Percentiles rank a stretch among this genome's conserved stretches.
Evolutionary conservation across 179 eudicot species (phyloP).

Genomic region (Beta macrorhiza): DNA sequence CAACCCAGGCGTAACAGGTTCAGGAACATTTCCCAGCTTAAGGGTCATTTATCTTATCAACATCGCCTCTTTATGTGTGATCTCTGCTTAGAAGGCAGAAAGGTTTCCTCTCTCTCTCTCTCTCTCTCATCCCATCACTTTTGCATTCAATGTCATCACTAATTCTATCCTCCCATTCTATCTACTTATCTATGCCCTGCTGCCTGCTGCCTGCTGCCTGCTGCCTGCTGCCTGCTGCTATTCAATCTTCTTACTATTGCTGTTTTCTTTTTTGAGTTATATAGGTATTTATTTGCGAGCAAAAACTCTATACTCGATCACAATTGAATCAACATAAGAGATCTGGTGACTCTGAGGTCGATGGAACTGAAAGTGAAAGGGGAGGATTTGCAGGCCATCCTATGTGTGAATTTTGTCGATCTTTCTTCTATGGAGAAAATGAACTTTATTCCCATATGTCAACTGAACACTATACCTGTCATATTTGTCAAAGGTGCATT

Average conservation of each 20-base stretch:
- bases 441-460: conserved; percentile 87
- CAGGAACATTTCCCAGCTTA: conserved; percentile 76
- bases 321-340: conserved; percentile 82
- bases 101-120: conserved; percentile 36
- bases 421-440: conserved; percentile 89
- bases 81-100: conserved; percentile 91
- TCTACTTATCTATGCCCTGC: too few species aligned
- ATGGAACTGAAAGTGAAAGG: conserved; percentile 94
- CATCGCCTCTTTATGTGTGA: conserved; percentile 81
- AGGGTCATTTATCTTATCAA: conserved; percentile 75
- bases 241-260: neutral
- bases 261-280: conserved; percentile 17
- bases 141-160: neutral
- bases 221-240: too few species aligned
- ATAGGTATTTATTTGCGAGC: conserved; percentile 93
- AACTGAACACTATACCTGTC: conserved; percentile 88
- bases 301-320: conserved; percentile 80
- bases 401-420: conserved; percentile 78
- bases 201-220: too few species aligned
- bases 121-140: neutral
- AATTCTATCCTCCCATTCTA: too few species aligned
- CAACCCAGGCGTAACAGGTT: conserved; percentile 51
- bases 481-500: conserved; percentile 79
- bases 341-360: conserved; percentile 90
- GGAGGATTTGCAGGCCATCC: conserved; percentile 98